Conservation (phyloP, 2,329 filamentous ascomycete genomes). For the Macroventuria anomochaeta region DNA sequence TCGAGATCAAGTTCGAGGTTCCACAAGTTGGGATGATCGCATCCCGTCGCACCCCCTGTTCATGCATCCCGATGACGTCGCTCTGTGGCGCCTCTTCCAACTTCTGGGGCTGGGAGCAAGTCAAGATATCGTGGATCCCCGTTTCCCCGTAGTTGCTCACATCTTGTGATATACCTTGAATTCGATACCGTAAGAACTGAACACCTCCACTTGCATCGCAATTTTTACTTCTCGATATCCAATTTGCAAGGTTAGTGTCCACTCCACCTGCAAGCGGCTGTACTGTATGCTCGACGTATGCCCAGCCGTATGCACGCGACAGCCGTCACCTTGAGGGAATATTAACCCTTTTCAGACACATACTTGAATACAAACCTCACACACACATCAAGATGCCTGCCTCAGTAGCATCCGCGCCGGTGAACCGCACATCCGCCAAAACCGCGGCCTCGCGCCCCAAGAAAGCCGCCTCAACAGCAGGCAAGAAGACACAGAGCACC, state of each 20-base stretch:
- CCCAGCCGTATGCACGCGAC: constrained; percentile 29
- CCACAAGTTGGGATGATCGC: constrained; percentile 29
- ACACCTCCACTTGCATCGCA: constrained; percentile 1
- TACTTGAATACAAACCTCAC: neutral
- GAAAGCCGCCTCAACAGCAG: constrained; percentile 31
- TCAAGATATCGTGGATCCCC: constrained; percentile 32
- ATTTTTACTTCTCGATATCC: neutral
- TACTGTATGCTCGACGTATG: constrained; percentile 15
- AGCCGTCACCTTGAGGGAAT: neutral
- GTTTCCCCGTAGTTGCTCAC: constrained; percentile 20
- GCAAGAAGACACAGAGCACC: constrained; percentile 31
- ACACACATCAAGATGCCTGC: constrained; percentile 38
- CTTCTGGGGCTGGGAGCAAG: constrained; percentile 32
- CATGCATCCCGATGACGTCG: constrained; percentile 41
- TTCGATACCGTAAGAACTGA: neutral
- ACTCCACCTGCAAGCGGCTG: constrained; percentile 10
- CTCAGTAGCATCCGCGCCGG: constrained; percentile 44
- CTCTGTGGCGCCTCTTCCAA: constrained; percentile 43
- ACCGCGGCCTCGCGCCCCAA: constrained; percentile 40
- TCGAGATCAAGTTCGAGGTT: constrained; percentile 35
- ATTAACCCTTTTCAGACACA: neutral
- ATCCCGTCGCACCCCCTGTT: constrained; percentile 27
- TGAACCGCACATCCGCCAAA: constrained; percentile 41
- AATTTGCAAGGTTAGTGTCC: constrained; percentile 23
- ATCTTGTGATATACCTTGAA: constrained; percentile 10